Evolutionary conservation across 257 asterid genomes (phyloP).

Genomic region (Solanum lycopersicoides): DNA sequence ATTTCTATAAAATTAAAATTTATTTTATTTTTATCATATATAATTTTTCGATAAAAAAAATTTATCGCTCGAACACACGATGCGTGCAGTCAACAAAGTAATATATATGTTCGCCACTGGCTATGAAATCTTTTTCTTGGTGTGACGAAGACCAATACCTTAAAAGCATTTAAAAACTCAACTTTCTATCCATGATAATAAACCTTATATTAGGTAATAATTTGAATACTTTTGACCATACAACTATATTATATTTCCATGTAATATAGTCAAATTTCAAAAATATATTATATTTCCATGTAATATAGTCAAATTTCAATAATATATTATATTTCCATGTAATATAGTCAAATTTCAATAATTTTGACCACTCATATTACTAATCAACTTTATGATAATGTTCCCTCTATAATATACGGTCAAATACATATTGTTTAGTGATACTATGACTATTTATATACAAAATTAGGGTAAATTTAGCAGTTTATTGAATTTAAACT

Average conservation of each 20-base stretch:
- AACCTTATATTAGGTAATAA: not conserved
- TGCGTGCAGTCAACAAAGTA: not conserved
- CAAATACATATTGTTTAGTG: not conserved
- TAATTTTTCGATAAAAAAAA: too few relatives aligned
- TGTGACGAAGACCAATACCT: not conserved
- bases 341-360: not conserved
- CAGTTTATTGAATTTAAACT: too few relatives aligned
- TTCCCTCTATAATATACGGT: not conserved
- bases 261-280: not conserved
- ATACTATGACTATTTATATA: too few relatives aligned
- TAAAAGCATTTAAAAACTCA: not conserved
- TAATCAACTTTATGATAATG: not conserved
- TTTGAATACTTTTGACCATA: not conserved
- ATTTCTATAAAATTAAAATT: too few relatives aligned
- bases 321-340: not conserved
- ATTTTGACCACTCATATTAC: not conserved
- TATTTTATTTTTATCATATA: too few relatives aligned
- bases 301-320: not conserved
- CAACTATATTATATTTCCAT: not conserved
- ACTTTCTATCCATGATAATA: not conserved
- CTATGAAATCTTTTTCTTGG: not conserved
- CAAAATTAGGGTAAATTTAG: not conserved
- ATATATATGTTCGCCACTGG: not conserved
- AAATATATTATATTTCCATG: not conserved
- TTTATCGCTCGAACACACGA: too few relatives aligned